Conservation (phyloP, 2,329 filamentous ascomycete genomes). For the Rhinocladiella similis region DNA sequence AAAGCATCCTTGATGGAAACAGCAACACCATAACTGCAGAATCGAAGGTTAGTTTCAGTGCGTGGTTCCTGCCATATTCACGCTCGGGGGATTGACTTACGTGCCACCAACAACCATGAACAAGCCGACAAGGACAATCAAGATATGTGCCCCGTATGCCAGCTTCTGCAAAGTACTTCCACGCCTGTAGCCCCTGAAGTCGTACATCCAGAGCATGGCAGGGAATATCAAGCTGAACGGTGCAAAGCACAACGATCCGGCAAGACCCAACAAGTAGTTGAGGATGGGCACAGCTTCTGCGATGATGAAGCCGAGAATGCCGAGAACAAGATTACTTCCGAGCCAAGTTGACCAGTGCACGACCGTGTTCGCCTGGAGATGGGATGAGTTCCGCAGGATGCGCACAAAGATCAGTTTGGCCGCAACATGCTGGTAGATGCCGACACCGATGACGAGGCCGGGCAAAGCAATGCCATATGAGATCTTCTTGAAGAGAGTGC, state of each 20-base stretch:
- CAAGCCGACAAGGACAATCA: constrained; percentile 46
- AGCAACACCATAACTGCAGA: constrained; percentile 8
- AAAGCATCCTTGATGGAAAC: constrained; percentile 7
- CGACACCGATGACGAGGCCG: constrained; percentile 33
- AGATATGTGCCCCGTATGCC: constrained; percentile 43
- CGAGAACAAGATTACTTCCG: constrained; percentile 37
- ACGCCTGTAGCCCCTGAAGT: constrained; percentile 38
- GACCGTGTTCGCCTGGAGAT: constrained; percentile 52
- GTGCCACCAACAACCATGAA: constrained; percentile 53
- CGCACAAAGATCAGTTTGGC: constrained; percentile 60
- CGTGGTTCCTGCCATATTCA: background rate
- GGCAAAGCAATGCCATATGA: constrained; percentile 43
- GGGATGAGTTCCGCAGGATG: constrained; percentile 51
- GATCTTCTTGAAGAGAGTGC: constrained; percentile 44
- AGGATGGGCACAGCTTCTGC: constrained; percentile 57
- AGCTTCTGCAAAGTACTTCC: constrained; percentile 37
- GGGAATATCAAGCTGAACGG: constrained; percentile 51
- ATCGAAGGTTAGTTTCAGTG: background rate
- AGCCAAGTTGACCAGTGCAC: constrained; percentile 57
- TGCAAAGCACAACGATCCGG: constrained; percentile 53
- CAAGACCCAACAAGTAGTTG: constrained; percentile 52
- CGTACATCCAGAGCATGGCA: constrained; percentile 54
- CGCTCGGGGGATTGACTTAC: constrained; percentile 30
- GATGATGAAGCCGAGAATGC: constrained; percentile 43
- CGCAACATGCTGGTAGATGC: constrained; percentile 41